Percentiles rank a stretch among this genome's conserved stretches.
phyloP scores from a whole-genome alignment of 1,284 basidiomycete species.

The Moesziomyces sp. region DNA sequence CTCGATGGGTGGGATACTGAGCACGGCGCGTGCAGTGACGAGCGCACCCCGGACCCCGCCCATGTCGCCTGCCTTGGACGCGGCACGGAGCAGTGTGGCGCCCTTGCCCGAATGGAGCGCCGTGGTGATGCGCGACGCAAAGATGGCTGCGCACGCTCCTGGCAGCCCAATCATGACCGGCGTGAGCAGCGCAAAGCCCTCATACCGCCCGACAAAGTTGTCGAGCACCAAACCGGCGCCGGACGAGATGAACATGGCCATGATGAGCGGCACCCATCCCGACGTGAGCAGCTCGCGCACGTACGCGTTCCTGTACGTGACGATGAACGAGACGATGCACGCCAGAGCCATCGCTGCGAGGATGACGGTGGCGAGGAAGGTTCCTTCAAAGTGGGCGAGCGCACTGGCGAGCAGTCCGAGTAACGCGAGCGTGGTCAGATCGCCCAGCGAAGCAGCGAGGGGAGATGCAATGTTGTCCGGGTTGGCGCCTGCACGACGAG shows the following conservation, averaged over 20 bases:
- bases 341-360: conserved; percentile 75
- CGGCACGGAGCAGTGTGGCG: conserved; percentile 24
- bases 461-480: conserved; percentile 97
- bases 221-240: conserved; percentile 92
- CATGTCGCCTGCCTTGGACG: conserved; percentile 22
- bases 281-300: conserved; percentile 79
- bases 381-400: conserved; percentile 67
- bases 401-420: conserved; percentile 66
- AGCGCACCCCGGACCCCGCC: conserved; percentile 28
- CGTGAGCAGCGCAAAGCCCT: conserved; percentile 87
- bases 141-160: conserved; percentile 86
- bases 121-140: conserved; percentile 89
- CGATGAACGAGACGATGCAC: conserved; percentile 73
- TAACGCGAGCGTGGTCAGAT: conserved; percentile 80
- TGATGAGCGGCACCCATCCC: conserved; percentile 89
- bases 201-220: conserved; percentile 83
- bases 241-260: conserved; percentile 90
- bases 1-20: conserved; percentile 47
- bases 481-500: conserved; percentile 80
- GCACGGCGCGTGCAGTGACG: conserved; percentile 20
- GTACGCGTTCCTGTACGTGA: conserved; percentile 74
- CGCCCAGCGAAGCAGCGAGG: conserved; percentile 89
- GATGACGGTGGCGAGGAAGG: conserved; percentile 70
- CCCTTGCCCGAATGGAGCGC: conserved; percentile 74
- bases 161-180: conserved; percentile 82